Evolutionary conservation across 805 yeast species (phyloP), one percentile per base, ranked within the genome.

Genomic region (Saturnispora galanensis): DNA sequence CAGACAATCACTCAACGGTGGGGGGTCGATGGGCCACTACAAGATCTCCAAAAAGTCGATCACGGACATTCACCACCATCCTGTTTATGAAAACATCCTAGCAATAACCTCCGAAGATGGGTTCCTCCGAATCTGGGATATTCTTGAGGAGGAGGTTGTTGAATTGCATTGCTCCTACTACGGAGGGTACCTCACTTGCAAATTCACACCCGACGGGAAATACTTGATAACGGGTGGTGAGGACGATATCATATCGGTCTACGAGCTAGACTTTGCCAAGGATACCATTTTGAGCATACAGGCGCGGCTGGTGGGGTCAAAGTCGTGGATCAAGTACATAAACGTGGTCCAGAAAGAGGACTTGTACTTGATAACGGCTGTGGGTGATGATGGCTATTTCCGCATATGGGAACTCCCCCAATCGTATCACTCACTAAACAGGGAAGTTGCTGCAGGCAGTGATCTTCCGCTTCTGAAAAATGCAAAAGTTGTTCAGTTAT

Each of bases 81-180:
- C 85, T 57, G 39, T 58, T 52, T 54, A 49, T 41, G 50, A 59
- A 7, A 65, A 66, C 31, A 38, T 74, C 5, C 42, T 75, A 7
- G 73, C 78, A 0, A 56, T 78, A n/a, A 74, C 82, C 0, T 66
- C 77, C 6, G 83, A 77, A 48, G 87, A 81, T 55, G 93, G 88
- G 2, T 73, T 71, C 48, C 62, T 79, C 21, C 63, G 83, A 39
- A 52, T 83, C 13, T 63, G 83, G 39, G 81, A 81, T 55, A 56
- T 80, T 2, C 53, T 55, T 18, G 57, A 55, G 5, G 77, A 74
- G 48, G 46, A 44, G 10, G 46, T 73, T 4, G 54, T 75, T 1
- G 89, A 81, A 52, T 64, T 80, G 1, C 59, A 76, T 31, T 77
- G 84, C 4, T 72, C 81, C 31, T 80, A 78, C 54, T 84, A 78